These are phyloP conservation scores for Psilocybe tampanensis DNA, from an alignment of 768 basidiomycete species.

Conservation along the genomic window DNA sequence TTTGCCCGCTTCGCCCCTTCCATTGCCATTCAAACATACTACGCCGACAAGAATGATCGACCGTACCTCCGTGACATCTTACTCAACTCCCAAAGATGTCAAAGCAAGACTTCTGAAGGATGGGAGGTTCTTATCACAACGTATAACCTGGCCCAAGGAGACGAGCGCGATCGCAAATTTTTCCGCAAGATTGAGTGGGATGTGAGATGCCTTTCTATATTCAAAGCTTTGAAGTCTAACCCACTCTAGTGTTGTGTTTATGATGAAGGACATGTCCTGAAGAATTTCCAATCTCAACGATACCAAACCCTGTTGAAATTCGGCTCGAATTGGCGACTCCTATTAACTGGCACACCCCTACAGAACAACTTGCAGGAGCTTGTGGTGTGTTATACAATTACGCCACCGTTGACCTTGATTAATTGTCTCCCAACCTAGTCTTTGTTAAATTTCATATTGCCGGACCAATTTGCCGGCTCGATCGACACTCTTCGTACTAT, in stretches of 20 bases:
- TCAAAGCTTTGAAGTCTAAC: slow-evolving; percentile 6
- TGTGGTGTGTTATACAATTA: slow-evolving; percentile 57
- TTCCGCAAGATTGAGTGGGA: slow-evolving; percentile 91
- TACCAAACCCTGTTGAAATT: slow-evolving; percentile 89
- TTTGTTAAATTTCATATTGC: slow-evolving; percentile 96
- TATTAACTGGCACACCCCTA: slow-evolving; percentile 94
- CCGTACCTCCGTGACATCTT: slow-evolving; percentile 72
- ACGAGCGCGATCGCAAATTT: slow-evolving; percentile 90
- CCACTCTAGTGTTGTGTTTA: slow-evolving; percentile 80
- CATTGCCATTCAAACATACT: slow-evolving; percentile 89
- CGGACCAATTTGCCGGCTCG: slow-evolving; percentile 80
- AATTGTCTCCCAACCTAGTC: slow-evolving; percentile 57
- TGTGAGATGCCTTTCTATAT: slow-evolving; percentile 50
- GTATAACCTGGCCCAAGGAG: slow-evolving; percentile 91
- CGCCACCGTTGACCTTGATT: background rate
- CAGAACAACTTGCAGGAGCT: slow-evolving; percentile 92
- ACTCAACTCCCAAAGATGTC: slow-evolving; percentile 54
- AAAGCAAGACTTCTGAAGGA: slow-evolving; percentile 52
- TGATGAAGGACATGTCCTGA: slow-evolving; percentile 96
- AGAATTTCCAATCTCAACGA: slow-evolving; percentile 97
- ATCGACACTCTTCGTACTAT: slow-evolving; percentile 86
- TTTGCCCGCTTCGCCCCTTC: slow-evolving; percentile 89
- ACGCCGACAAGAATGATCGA: slow-evolving; percentile 90
- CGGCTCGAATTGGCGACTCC: slow-evolving; percentile 84
- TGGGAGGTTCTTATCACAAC: slow-evolving; percentile 97